Evolutionary conservation across 768 basidiomycete species (phyloP).

Genomic region (Termitomyces sp.): DNA sequence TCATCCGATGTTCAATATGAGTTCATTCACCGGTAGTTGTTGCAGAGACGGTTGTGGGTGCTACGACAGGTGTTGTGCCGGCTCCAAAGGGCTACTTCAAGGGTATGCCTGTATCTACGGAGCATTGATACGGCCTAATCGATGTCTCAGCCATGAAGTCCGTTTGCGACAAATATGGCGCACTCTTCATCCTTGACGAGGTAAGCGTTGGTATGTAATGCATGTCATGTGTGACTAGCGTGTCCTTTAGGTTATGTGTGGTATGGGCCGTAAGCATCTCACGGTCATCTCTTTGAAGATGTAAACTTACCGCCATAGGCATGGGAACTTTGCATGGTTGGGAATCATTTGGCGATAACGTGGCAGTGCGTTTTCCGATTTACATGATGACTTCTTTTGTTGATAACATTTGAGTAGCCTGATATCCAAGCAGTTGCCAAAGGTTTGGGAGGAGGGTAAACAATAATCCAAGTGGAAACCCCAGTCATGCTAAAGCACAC

Average conservation of each 20-base stretch:
- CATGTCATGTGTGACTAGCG: neutral
- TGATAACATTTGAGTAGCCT: conserved; percentile 19
- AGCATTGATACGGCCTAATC: neutral
- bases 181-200: conserved; percentile 83
- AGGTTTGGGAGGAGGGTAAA: conserved; percentile 83
- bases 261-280: conserved; percentile 71
- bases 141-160: conserved; percentile 58
- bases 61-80: conserved; percentile 69
- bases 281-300: neutral
- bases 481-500: neutral
- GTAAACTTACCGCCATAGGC: conserved; percentile 34
- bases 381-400: neutral
- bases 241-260: conserved; percentile 64
- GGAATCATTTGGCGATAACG: conserved; percentile 78
- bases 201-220: conserved; percentile 23
- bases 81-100: conserved; percentile 84
- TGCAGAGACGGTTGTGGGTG: conserved; percentile 85
- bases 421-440: conserved; percentile 90
- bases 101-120: conserved; percentile 18
- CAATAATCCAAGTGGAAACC: neutral
- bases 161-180: conserved; percentile 72
- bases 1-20: neutral
- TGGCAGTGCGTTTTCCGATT: conserved; percentile 28
- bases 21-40: conserved; percentile 42
- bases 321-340: conserved; percentile 87